These are phyloP conservation scores for Hypoxylon sp. DNA, from an alignment of 2,329 filamentous ascomycete species.

Conservation along the genomic window DNA sequence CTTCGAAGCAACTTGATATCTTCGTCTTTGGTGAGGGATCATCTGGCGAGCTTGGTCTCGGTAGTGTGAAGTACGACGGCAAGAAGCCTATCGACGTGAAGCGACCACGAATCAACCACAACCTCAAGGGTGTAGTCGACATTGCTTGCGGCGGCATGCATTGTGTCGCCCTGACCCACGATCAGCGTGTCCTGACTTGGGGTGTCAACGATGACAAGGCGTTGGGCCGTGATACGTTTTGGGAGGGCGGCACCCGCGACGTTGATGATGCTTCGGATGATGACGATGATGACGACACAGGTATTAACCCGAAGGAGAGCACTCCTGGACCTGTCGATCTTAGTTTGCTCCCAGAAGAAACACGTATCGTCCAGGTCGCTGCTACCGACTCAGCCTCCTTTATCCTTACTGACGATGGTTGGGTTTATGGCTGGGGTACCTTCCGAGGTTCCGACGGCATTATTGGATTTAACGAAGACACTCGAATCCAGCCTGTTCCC, in stretches of 20 bases:
- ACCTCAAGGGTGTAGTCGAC: conserved; percentile 73
- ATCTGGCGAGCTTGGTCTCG: conserved; percentile 77
- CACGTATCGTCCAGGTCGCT: conserved; percentile 72
- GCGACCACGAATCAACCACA: conserved; percentile 76
- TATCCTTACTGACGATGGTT: conserved; percentile 73
- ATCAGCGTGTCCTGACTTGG: conserved; percentile 83
- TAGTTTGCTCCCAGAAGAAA: conserved; percentile 72
- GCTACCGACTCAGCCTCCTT: conserved; percentile 76
- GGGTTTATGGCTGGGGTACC: conserved; percentile 78
- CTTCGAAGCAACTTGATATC: conserved; percentile 48
- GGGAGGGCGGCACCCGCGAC: conserved; percentile 75
- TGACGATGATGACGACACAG: conserved; percentile 72
- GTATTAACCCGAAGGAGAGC: conserved; percentile 80
- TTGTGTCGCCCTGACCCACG: conserved; percentile 75
- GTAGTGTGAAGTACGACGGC: conserved; percentile 68
- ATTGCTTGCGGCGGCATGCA: conserved; percentile 80
- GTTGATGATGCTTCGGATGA: conserved; percentile 65
- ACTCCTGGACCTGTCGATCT: conserved; percentile 75
- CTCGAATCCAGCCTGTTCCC: conserved; percentile 64
- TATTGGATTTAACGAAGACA: conserved; percentile 72
- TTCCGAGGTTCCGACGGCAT: conserved; percentile 73
- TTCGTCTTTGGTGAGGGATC: conserved; percentile 73
- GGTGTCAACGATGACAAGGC: conserved; percentile 85
- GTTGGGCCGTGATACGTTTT: conserved; percentile 76
- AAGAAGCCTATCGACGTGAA: conserved; percentile 73